Evolutionary conservation across 1,139 yeast genomes (phyloP).

Genomic region (Pichia sp.): DNA sequence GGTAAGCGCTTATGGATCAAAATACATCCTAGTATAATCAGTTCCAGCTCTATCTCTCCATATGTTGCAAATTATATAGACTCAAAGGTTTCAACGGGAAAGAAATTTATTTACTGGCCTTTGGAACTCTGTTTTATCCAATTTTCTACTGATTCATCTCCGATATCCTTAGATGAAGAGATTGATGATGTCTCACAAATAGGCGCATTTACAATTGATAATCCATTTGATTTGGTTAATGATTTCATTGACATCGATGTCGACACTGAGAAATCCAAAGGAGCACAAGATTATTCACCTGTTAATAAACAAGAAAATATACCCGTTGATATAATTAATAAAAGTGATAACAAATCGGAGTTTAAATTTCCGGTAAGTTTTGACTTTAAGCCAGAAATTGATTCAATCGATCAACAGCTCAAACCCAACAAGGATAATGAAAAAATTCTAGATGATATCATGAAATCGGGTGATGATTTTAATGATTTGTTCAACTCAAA

Average conservation of each 20-base stretch:
- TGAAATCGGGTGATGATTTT: slow-evolving; percentile 3
- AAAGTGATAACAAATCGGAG: slow-evolving; percentile 3
- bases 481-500: slow-evolving; percentile 9
- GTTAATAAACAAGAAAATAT: slow-evolving; percentile 14
- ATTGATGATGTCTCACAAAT: not conserved
- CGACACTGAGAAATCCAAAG: slow-evolving; percentile 8
- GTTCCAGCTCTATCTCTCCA: slow-evolving; percentile 61
- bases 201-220: slow-evolving; percentile 15
- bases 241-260: slow-evolving; percentile 18
- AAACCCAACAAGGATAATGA: slow-evolving; percentile 1
- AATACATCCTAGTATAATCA: slow-evolving; percentile 57
- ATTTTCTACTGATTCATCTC: slow-evolving; percentile 24
- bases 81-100: slow-evolving; percentile 36
- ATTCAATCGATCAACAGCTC: slow-evolving; percentile 8
- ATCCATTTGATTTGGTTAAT: slow-evolving; percentile 21
- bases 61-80: slow-evolving; percentile 41
- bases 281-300: not conserved
- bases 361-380: slow-evolving; percentile 10
- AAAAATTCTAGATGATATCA: slow-evolving; percentile 2
- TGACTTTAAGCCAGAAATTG: slow-evolving; percentile 8
- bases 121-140: slow-evolving; percentile 56
- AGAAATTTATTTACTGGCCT: slow-evolving; percentile 65
- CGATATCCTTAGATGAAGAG: not conserved
- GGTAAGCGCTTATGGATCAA: slow-evolving; percentile 46
- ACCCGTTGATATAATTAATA: not conserved